A percentile compares a stretch with the other conserved stretches of the same genome.
Conservation (phyloP, 306 rosid genomes). For the Castanea sativa region DNA sequence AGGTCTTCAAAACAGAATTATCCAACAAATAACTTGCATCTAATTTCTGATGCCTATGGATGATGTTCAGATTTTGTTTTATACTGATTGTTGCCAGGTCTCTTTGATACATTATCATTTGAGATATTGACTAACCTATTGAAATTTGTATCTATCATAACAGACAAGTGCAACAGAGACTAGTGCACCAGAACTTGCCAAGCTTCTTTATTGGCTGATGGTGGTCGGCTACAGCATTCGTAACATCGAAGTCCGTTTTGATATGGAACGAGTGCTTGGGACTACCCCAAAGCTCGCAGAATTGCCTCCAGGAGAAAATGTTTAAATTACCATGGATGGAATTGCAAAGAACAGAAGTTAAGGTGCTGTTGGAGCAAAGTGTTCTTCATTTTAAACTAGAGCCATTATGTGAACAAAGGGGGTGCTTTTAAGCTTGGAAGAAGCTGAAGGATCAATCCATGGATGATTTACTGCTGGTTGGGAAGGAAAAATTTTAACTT, state of each 20-base stretch:
- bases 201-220: conserved; percentile 92
- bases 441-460: conserved; percentile 13
- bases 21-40: conserved; percentile 3
- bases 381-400: conserved; percentile 10
- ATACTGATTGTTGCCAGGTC: neutral
- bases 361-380: conserved; percentile 8
- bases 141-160: conserved; percentile 7
- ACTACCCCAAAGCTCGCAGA: conserved; percentile 80
- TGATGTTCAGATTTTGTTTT: neutral
- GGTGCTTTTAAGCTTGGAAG: conserved; percentile 11
- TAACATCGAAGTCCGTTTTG: conserved; percentile 90
- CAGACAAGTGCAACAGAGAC: conserved; percentile 79
- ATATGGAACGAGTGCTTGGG: conserved; percentile 96
- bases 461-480: conserved; percentile 9
- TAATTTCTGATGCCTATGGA: neutral
- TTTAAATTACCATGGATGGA: conserved; percentile 23
- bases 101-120: neutral
- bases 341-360: neutral
- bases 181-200: conserved; percentile 80
- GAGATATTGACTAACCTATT: conserved; percentile 9
- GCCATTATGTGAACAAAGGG: neutral
- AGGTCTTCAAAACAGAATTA: neutral
- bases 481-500: conserved; percentile 21
- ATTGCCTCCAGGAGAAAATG: conserved; percentile 86
- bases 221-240: conserved; percentile 95